Conservation (phyloP, 1,284 basidiomycete species). For the Gomphus sp. region DNA sequence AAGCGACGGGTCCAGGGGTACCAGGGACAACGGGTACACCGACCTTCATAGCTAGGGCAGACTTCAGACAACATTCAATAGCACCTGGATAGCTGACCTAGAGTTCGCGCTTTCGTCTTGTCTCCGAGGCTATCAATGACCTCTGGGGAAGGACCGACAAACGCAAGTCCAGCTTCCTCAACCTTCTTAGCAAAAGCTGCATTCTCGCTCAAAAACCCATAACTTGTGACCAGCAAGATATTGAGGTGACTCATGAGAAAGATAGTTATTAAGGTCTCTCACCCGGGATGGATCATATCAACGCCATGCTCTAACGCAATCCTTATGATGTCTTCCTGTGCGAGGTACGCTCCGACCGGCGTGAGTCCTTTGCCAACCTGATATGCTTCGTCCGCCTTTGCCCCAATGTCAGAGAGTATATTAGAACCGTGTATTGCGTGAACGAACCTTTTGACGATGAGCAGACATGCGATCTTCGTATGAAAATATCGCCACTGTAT, state of each 20-base stretch:
- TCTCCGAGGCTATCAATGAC: conserved; percentile 97
- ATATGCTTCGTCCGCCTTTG: conserved; percentile 94
- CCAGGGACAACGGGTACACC: conserved; percentile 97
- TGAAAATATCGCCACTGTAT: conserved; percentile 98
- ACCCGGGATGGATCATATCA: conserved; percentile 99
- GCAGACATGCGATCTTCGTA: conserved; percentile 95
- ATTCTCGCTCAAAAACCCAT: conserved; percentile 98
- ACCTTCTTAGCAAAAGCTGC: conserved; percentile 93
- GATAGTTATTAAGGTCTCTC: conserved; percentile 19
- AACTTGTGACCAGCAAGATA: conserved; percentile 39
- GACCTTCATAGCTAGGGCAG: conserved; percentile 61
- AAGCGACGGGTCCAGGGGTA: conserved; percentile 86
- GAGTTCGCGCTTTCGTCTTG: conserved; percentile 93
- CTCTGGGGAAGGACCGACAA: conserved; percentile 93
- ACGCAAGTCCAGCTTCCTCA: conserved; percentile 94
- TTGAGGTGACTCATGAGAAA: neutral
- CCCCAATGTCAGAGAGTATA: neutral
- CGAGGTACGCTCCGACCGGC: conserved; percentile 94
- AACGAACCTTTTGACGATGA: conserved; percentile 86
- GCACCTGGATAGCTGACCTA: conserved; percentile 41
- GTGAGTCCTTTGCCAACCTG: conserved; percentile 94
- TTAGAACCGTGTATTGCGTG: neutral
- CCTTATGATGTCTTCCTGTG: conserved; percentile 94
- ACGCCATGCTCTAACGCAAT: conserved; percentile 95
- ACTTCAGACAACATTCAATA: neutral